Base-by-base conservation (phyloP, 2,329 filamentous ascomycete genomes). In the Sporothrix dimorphospora region DNA sequence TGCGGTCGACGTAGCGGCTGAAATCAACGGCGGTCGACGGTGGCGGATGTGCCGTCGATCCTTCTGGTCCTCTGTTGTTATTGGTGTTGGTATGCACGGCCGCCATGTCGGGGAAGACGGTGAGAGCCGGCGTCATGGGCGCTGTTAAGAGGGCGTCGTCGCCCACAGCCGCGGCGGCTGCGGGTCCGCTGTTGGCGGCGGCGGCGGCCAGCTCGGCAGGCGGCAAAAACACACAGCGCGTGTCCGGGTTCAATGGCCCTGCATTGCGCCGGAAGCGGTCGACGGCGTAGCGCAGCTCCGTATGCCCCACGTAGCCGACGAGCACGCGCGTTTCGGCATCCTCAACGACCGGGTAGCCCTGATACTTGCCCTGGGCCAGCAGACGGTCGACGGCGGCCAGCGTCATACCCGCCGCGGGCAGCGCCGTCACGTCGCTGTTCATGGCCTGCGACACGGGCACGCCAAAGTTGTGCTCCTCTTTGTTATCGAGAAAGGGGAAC, bases 401-500 rank as follows among this genome's bases (percentile, higher is more conserved):
- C 1, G 89, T 89, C 77, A 97, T 86, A 45, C 93, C 94, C 1
- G 87, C 87, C 0, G 91, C 88, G 0, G 94, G 92, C 8, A 99
- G 86, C 0, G 90, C 89, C 2, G 93, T 89, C 0, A 94, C 87
- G 69, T 92, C 88, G 2, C 87, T 88, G 1, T 91, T 94, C 94
- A 98, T 98, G 75, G 93, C 93, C 74, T 93, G 89, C 0, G 93
- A 96, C 11, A 98, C 96, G 0, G 96, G 92, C 0, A 98, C 94
- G 63, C 94, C 95, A 81, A 98, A 98, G 70, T 94, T 94, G 81
- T 98, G 94, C 72, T 98, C 96, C 81, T 98, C 95, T 79, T 99
- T 99, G 81, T 92, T 97, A 82, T 99, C 96, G 2, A 99, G 86
- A 82, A 97, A 99, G 0, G 96, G 96, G 78, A 98, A 97, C 0